Base-by-base conservation (phyloP, 306 rosid species). In the Inga laurina region DNA sequence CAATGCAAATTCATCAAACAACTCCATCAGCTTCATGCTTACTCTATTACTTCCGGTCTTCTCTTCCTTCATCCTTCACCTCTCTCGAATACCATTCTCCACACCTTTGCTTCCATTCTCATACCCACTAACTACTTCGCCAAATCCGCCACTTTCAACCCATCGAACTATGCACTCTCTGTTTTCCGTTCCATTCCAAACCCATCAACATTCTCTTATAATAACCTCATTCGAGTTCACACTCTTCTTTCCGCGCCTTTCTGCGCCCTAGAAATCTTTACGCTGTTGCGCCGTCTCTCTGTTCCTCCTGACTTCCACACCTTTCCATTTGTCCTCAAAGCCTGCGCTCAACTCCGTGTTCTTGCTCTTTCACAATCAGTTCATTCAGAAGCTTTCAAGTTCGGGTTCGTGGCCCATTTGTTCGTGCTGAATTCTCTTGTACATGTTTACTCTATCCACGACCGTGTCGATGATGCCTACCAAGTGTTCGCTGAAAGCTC, bases 301-400 rank as follows among this genome's bases (percentile, higher is more conserved):
- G 82, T 92, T 64, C 72, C 91, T 30, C 97, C 90, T 1, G 94
- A 94, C 82, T 92, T 87, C 77, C 95, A 94, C 86, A 88, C 98
- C 62, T 92, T 87, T 83, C 92, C 98, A 1, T 87, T 92, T 12
- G 74, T 79, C 75, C 89, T 92, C 91, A 91, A 91, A 74, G 94
- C 93, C 14, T 87, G 78, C 22, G 19, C 91, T 64, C 93, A 74
- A 1, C 87, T 91, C 24, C 78, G 45, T 18, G 6, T 90, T 3
- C 76, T 82, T 34, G 21, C 91, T 10, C 71, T 84, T 49, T 45
- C 89, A 35, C 85, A 44, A n/a, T 76, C 90, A 22, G 85, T 94
- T 24, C 98, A 92, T 51, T 86, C 91, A 14, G 93, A 88, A 35
- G 85, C 89, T 15, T 66, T 92, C 76, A 90, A 91, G 74, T 85